Evolutionary conservation across 1,284 basidiomycete genomes (phyloP).

Genomic region (Apiotrichum siamense): DNA sequence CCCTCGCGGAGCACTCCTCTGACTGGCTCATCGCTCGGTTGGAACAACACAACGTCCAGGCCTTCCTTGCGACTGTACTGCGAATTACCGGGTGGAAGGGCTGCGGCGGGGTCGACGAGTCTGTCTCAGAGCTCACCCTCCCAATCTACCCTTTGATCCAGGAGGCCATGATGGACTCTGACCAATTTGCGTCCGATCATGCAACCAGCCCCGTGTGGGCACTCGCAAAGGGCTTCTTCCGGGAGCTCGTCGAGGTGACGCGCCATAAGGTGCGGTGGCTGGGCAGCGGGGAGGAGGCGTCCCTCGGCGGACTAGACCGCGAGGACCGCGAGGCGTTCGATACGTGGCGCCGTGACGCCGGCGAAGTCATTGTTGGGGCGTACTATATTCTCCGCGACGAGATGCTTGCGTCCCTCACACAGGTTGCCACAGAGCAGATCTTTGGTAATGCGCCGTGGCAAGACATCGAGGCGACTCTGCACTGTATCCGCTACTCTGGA

Average conservation of each 20-base stretch:
- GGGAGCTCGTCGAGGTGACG: conserved; percentile 64
- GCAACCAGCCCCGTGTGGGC: conserved; percentile 46
- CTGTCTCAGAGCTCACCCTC: conserved; percentile 75
- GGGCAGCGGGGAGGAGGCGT: conserved; percentile 47
- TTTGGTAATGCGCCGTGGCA: conserved; percentile 28
- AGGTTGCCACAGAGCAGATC: conserved; percentile 54
- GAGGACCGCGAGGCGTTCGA: conserved; percentile 46
- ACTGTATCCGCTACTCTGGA: conserved; percentile 75
- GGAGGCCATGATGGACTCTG: conserved; percentile 73
- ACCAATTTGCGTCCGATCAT: conserved; percentile 53
- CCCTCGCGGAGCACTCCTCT: conserved; percentile 76
- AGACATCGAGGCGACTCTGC: conserved; percentile 76
- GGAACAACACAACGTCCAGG: conserved; percentile 58
- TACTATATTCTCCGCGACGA: conserved; percentile 79
- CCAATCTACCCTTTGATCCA: conserved; percentile 84
- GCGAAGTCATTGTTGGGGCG: conserved; percentile 85
- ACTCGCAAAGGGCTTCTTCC: conserved; percentile 69
- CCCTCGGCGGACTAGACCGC: conserved; percentile 56
- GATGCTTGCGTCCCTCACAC: conserved; percentile 65
- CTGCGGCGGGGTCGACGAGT: conserved; percentile 70
- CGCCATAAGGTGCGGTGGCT: conserved; percentile 69
- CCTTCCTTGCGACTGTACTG: conserved; percentile 64
- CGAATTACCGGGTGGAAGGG: conserved; percentile 69
- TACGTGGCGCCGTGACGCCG: conserved; percentile 72
- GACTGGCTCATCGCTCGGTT: conserved; percentile 69